These are phyloP conservation scores for Prunus yedoensis DNA, from an alignment of 331 rosid genomes.

Conservation along the genomic window DNA sequence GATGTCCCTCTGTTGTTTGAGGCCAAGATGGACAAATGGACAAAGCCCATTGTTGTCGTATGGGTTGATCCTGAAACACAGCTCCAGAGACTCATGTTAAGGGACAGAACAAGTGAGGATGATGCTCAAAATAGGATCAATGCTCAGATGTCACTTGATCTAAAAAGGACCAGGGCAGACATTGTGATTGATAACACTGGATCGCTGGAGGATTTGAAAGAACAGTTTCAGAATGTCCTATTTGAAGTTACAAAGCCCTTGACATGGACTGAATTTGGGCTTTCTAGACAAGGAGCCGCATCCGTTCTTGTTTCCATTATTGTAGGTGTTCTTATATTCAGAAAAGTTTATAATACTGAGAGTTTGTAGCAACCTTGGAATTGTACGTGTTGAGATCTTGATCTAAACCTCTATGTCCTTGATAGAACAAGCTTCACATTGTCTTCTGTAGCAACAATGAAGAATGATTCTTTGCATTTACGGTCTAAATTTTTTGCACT, in stretches of 20 bases:
- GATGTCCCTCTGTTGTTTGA: conserved; percentile 82
- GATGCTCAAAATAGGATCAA: conserved; percentile 61
- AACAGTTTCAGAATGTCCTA: conserved; percentile 54
- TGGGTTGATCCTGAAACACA: conserved; percentile 90
- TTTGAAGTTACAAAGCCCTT: conserved; percentile 60
- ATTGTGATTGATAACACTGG: conserved; percentile 69
- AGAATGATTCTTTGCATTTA: not conserved
- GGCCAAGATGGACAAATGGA: conserved; percentile 76
- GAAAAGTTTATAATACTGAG: conserved; percentile 24
- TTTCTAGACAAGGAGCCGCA: conserved; percentile 65
- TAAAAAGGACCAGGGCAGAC: conserved; percentile 62
- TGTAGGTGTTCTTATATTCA: conserved; percentile 48
- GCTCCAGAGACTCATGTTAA: conserved; percentile 57
- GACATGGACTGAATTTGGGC: conserved; percentile 72
- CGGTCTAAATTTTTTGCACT: not conserved
- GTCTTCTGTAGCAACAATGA: conserved; percentile 2
- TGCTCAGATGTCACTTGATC: conserved; percentile 78
- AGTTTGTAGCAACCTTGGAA: conserved; percentile 19
- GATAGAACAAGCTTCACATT: not conserved
- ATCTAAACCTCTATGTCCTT: conserved; percentile 12
- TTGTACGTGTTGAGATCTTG: conserved; percentile 16
- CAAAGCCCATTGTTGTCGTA: conserved; percentile 76
- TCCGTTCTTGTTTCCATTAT: conserved; percentile 40
- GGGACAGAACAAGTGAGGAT: conserved; percentile 62
- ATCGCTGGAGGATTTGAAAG: conserved; percentile 61